Conservation (phyloP, 192 early-diverging fungal genomes). For the Entomortierella beljakovae region DNA sequence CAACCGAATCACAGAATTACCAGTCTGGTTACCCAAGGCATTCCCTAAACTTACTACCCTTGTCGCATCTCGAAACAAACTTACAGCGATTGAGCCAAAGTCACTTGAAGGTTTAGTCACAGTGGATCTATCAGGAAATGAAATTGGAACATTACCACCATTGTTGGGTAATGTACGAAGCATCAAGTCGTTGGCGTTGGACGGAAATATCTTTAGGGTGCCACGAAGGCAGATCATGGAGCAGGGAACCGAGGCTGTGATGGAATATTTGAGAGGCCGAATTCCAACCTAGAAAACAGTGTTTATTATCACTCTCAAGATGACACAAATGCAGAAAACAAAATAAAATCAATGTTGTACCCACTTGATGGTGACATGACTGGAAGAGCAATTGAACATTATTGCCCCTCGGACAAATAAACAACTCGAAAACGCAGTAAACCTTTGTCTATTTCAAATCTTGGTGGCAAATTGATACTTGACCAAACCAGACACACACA, state of each 20-base stretch:
- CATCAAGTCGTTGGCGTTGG: constrained; percentile 59
- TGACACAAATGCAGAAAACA: no score
- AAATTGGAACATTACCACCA: constrained; percentile 64
- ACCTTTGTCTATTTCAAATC: no score
- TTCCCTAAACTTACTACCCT: constrained; percentile 60
- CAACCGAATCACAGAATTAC: constrained; percentile 54
- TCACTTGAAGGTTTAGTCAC: constrained; percentile 55
- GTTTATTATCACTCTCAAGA: no score
- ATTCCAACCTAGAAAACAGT: constrained; percentile 44
- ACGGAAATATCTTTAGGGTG: constrained; percentile 68
- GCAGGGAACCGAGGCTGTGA: constrained; percentile 63
- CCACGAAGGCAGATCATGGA: constrained; percentile 62
- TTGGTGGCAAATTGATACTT: no score
- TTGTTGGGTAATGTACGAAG: constrained; percentile 56
- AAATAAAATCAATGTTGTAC: no score
- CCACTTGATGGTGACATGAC: no score
- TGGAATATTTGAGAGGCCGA: constrained; percentile 64
- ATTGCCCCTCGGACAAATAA: no score
- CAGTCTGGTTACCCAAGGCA: constrained; percentile 44
- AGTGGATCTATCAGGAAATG: constrained; percentile 68
- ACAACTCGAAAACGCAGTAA: no score
- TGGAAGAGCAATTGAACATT: no score
- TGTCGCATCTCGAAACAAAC: constrained; percentile 54
- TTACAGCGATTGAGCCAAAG: constrained; percentile 54
- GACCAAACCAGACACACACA: no score